Conservation (phyloP, 345 rosid genomes). For the Eucalyptus cloeziana region DNA sequence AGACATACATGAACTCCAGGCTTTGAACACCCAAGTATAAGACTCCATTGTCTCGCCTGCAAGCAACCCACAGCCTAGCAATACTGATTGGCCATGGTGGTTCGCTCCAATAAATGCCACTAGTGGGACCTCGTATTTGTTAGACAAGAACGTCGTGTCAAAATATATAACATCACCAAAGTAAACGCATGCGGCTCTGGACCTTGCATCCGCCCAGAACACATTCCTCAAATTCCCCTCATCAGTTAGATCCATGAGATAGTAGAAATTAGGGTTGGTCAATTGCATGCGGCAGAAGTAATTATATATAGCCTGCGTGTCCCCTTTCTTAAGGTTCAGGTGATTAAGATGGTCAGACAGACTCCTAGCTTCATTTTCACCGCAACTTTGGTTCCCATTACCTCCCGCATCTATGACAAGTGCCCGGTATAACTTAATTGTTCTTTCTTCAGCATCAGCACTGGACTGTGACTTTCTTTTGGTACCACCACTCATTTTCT, state of each 20-base stretch:
- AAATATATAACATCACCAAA: conserved; percentile 10
- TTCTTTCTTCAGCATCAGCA: background rate
- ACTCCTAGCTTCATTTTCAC: background rate
- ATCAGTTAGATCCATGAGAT: conserved; percentile 15
- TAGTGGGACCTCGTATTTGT: conserved; percentile 16
- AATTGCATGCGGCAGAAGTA: conserved; percentile 21
- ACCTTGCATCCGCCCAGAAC: conserved; percentile 24
- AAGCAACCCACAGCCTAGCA: conserved; percentile 19
- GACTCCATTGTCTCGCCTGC: conserved; percentile 5
- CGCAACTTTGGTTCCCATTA: background rate
- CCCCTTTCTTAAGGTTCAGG: conserved; percentile 9
- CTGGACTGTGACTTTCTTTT: background rate
- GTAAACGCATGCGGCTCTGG: conserved; percentile 3
- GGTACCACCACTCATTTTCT: background rate
- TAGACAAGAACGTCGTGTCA: conserved; percentile 3
- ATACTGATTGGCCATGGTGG: conserved; percentile 15
- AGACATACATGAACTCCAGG: conserved; percentile 12
- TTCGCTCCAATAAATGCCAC: conserved; percentile 11
- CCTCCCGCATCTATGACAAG: conserved; percentile 1
- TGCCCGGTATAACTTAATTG: conserved; percentile 12
- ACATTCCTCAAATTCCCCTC: conserved; percentile 12
- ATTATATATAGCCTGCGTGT: conserved; percentile 7
- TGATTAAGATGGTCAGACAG: background rate
- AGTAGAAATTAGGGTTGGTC: conserved; percentile 14
- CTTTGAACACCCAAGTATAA: conserved; percentile 10